Percentiles rank a stretch among this genome's conserved stretches.
Evolutionary conservation across 2,329 filamentous ascomycete species (phyloP).

Genomic region (Pseudogymnoascus sp.): DNA sequence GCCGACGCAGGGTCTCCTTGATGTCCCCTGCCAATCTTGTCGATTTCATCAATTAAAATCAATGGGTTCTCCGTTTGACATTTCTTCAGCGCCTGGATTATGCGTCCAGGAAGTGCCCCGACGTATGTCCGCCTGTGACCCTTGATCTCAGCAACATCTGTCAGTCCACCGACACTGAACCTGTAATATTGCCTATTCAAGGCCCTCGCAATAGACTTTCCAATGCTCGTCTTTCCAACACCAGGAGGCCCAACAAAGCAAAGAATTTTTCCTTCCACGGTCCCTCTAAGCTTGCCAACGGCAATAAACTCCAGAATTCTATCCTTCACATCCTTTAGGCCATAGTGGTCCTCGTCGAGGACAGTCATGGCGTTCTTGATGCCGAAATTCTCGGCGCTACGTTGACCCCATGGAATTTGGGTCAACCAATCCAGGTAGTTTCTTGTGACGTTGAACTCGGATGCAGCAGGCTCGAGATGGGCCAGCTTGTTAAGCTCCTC

Average conservation of each 20-base stretch:
- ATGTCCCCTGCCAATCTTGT: constrained; percentile 95
- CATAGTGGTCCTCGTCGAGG: constrained; percentile 92
- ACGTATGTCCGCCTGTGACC: constrained; percentile 95
- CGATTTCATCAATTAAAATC: constrained; percentile 92
- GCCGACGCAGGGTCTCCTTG: constrained; percentile 95
- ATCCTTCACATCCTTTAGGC: constrained; percentile 95
- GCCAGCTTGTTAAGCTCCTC: constrained; percentile 97
- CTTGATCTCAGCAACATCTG: constrained; percentile 98
- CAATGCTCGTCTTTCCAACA: constrained; percentile 97
- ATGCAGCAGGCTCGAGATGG: constrained; percentile 88
- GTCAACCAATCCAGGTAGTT: constrained; percentile 99
- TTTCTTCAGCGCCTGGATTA: constrained; percentile 97
- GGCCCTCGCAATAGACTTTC: constrained; percentile 92
- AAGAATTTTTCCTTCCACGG: constrained; percentile 95
- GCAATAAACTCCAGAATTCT: constrained; percentile 97
- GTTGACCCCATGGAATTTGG: constrained; percentile 93
- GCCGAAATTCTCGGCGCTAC: constrained; percentile 92
- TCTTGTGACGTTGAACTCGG: constrained; percentile 95
- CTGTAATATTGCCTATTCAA: constrained; percentile 95
- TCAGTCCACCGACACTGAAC: constrained; percentile 93
- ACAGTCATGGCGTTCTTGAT: constrained; percentile 87
- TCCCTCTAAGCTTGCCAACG: constrained; percentile 91
- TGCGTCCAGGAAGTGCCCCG: constrained; percentile 86
- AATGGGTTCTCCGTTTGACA: constrained; percentile 97
- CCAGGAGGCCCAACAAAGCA: constrained; percentile 96